Conservation (phyloP, 2,329 filamentous ascomycete species). For the Alternaria gaisen region DNA sequence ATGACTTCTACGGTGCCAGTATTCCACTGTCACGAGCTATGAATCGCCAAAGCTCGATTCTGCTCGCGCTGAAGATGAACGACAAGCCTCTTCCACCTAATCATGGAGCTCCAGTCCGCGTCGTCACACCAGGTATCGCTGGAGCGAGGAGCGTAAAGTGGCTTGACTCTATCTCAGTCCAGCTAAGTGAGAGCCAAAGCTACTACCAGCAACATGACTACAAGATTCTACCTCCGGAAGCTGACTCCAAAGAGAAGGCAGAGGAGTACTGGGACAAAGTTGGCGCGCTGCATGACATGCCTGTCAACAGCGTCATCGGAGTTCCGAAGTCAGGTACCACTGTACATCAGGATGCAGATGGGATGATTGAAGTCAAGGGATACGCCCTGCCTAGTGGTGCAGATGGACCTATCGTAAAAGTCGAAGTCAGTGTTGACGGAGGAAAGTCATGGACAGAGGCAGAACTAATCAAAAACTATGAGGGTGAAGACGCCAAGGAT, state of each 20-base stretch:
- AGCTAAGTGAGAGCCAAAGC: conserved; percentile 60
- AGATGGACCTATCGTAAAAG: conserved; percentile 62
- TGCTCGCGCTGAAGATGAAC: conserved; percentile 58
- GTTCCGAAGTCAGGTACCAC: conserved; percentile 57
- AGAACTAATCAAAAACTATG: conserved; percentile 43
- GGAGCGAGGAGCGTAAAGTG: conserved; percentile 66
- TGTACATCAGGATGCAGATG: conserved; percentile 52
- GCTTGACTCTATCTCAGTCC: conserved; percentile 63
- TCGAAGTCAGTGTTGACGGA: conserved; percentile 63
- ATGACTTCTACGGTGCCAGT: conserved; percentile 66
- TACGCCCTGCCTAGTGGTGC: conserved; percentile 65
- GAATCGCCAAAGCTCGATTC: conserved; percentile 27
- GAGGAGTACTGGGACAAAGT: conserved; percentile 62
- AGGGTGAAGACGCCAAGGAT: conserved; percentile 22
- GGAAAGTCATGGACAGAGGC: conserved; percentile 62
- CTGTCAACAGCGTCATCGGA: conserved; percentile 64
- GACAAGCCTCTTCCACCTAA: conserved; percentile 56
- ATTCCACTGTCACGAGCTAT: conserved; percentile 53
- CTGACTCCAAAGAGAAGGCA: conserved; percentile 58
- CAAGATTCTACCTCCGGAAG: conserved; percentile 65
- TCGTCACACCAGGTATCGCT: conserved; percentile 62
- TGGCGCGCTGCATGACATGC: conserved; percentile 64
- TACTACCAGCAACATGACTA: conserved; percentile 68
- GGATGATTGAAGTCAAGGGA: conserved; percentile 60
- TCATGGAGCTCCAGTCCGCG: conserved; percentile 63